Conservation (phyloP, 257 asterid species). For the Fraxinus americana region DNA sequence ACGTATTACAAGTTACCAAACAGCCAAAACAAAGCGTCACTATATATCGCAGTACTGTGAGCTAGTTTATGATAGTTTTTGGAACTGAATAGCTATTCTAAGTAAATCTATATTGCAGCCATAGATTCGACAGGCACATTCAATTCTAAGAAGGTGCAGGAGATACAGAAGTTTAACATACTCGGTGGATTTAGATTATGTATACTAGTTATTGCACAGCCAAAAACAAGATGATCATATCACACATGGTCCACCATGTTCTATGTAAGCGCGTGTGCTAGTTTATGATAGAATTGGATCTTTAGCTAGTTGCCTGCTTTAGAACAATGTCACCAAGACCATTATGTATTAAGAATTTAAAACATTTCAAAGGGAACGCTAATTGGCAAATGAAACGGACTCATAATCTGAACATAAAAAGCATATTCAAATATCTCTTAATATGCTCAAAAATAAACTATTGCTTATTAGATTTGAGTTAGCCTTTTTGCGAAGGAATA, state of each 20-base stretch:
- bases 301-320: not conserved
- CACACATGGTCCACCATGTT: no score
- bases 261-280: no score
- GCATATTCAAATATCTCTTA: not conserved
- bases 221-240: not conserved
- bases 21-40: not conserved
- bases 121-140: no score
- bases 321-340: not conserved
- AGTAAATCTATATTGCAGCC: not conserved
- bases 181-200: no score
- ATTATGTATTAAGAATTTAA: not conserved
- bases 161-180: no score
- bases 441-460: not conserved
- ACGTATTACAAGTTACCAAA: not conserved
- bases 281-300: no score
- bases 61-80: not conserved
- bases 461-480: not conserved
- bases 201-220: constrained; percentile 5
- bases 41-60: not conserved
- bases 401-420: not conserved
- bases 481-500: not conserved
- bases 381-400: not conserved
- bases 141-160: no score
- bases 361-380: not conserved
- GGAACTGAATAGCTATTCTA: not conserved